These are phyloP conservation scores for Xerophyta viscosa DNA, from an alignment of 106 monocot genomes.

Conservation along the genomic window DNA sequence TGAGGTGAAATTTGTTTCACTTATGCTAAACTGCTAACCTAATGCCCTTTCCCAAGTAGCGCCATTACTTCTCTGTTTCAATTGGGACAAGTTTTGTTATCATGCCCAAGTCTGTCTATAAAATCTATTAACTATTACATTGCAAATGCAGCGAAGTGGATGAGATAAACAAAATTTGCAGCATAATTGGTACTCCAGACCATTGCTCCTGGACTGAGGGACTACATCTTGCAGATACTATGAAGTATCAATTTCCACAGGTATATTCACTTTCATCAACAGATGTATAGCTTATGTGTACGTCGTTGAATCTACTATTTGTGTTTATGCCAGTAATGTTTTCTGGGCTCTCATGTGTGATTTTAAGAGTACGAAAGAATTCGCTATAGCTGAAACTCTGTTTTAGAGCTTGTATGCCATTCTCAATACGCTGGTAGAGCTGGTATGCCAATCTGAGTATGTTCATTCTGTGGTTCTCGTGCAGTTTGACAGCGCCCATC, in stretches of 20 bases:
- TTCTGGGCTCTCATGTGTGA: too few relatives aligned
- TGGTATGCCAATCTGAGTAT: too few relatives aligned
- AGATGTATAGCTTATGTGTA: not conserved
- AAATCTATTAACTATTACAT: not conserved
- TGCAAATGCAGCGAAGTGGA: conserved; percentile 45
- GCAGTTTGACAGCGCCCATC: conserved; percentile 36
- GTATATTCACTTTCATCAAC: conserved; percentile 6
- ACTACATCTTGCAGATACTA: conserved; percentile 37
- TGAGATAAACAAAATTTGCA: conserved; percentile 77
- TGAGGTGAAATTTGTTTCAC: too few relatives aligned
- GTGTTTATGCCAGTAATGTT: too few relatives aligned
- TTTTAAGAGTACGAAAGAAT: too few relatives aligned
- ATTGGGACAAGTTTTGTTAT: too few relatives aligned
- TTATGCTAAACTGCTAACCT: too few relatives aligned
- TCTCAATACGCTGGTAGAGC: too few relatives aligned
- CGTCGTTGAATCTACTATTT: not conserved
- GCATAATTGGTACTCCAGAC: conserved; percentile 61
- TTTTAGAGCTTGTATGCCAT: not conserved
- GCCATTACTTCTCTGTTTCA: too few relatives aligned
- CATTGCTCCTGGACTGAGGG: conserved; percentile 52
- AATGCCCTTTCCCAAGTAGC: too few relatives aligned
- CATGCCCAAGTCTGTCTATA: not conserved
- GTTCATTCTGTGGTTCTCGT: not conserved
- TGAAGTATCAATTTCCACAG: conserved; percentile 64
- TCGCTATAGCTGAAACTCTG: too few relatives aligned